phyloP scores from a whole-genome alignment of 495 filamentous ascomycete genomes.

The Xylaria longipes region DNA sequence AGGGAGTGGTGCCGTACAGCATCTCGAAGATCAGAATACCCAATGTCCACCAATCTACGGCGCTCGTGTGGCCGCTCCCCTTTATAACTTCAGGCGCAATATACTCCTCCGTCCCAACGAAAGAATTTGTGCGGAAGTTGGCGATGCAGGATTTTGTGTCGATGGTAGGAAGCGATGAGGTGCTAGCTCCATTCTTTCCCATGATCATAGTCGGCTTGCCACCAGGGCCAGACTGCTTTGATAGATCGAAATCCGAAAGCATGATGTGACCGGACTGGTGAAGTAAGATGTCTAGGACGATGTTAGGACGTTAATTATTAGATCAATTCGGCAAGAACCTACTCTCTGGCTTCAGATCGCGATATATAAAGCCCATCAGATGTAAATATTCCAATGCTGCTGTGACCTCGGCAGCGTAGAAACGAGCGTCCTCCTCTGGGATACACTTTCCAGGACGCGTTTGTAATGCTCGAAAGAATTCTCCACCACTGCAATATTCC shows the following conservation, averaged over 20 bases:
- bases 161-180: constrained; percentile 86
- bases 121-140: constrained; percentile 97
- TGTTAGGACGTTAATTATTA: constrained; percentile 28
- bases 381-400: constrained; percentile 96
- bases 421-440: constrained; percentile 93
- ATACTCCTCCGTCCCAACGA: constrained; percentile 98
- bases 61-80: constrained; percentile 96
- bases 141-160: constrained; percentile 98
- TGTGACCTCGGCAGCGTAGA: constrained; percentile 98
- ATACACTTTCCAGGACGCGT: constrained; percentile 97
- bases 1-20: constrained; percentile 97
- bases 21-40: constrained; percentile 98
- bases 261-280: constrained; percentile 99
- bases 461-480: constrained; percentile 97
- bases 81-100: constrained; percentile 99
- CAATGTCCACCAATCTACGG: constrained; percentile 99
- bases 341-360: constrained; percentile 98
- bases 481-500: constrained; percentile 98
- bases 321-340: constrained; percentile 41
- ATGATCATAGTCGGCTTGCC: constrained; percentile 98
- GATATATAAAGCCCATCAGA: constrained; percentile 99
- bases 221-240: constrained; percentile 95
- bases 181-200: constrained; percentile 78
- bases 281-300: constrained; percentile 81
- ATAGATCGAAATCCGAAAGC: constrained; percentile 98